Base-by-base conservation (phyloP, 2,329 filamentous ascomycete species). In the Fusarium goolgardi region DNA sequence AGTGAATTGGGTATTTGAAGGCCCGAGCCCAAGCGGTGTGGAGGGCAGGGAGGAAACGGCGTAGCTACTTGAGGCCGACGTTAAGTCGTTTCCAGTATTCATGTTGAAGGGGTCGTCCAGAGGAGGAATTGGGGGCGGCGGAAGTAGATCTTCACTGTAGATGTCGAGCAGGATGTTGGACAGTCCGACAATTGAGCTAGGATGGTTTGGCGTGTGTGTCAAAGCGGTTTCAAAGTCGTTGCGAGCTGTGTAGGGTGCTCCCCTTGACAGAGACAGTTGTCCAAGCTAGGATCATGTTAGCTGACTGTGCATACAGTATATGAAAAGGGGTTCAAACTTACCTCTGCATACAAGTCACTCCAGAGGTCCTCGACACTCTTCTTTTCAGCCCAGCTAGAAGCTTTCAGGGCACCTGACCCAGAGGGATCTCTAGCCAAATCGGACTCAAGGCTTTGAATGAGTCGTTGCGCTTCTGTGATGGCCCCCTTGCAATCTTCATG, bases 141-240 rank as follows among this genome's bases (percentile, higher is more conserved):
- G 89, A 40, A 90, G 84, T 21, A 92, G 80, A 47, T 87, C 85
- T 77, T 92, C 85, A 70, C 83, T 88, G 79, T 95, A 97, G 21
- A 96, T 89, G 74, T 97, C 94, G 49, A 98, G 85, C 9, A 99
- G 84, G 37, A 98, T 90, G 71, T 92, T 91, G 20, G 93, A 93
- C 23, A 99, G 81, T 1, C 91, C 92, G 35, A 97, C 88, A 25
- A 91, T 96, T 32, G 92, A 93, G 16, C 84, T 84, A 0, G 92
- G 85, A 71, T 99, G 95, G 75, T 98, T 89, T 1, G 91, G 89
- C 65, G 88, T 91, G 75, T 94, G 89, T 25, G 90, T 88, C 20
- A 99, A 82, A 16, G 94, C 93, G 59, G 90, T 86, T 78, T 99
- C 96, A 73, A 95, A 97, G 67, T 91, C 85, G 25, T 86, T 83